Evolutionary conservation across 768 basidiomycete genomes (phyloP).

Genomic region (Macrolepiota albuminosa): DNA sequence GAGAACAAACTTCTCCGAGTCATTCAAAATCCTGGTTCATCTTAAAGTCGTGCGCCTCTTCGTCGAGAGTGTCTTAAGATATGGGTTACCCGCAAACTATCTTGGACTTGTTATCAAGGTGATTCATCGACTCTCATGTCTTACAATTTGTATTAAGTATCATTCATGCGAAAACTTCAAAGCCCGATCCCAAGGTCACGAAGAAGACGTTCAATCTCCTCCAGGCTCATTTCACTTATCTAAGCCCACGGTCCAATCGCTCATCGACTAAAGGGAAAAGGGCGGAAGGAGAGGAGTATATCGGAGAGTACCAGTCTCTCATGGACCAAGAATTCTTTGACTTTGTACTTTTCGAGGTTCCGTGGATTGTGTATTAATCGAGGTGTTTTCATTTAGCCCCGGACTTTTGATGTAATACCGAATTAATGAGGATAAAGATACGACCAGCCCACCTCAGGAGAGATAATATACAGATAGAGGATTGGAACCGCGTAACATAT

Average conservation of each 20-base stretch:
- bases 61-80: slow-evolving; percentile 92
- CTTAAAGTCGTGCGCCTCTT: slow-evolving; percentile 89
- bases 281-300: slow-evolving; percentile 57
- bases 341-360: slow-evolving; percentile 92
- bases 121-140: neutral
- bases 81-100: slow-evolving; percentile 93
- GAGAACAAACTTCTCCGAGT: slow-evolving; percentile 95
- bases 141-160: neutral
- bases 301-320: slow-evolving; percentile 87
- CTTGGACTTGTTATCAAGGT: slow-evolving; percentile 80
- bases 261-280: slow-evolving; percentile 36
- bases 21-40: slow-evolving; percentile 91
- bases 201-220: slow-evolving; percentile 75
- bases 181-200: slow-evolving; percentile 85
- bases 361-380: slow-evolving; percentile 72
- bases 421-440: slow-evolving; percentile 64
- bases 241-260: slow-evolving; percentile 62
- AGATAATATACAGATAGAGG: slow-evolving; percentile 37
- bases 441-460: slow-evolving; percentile 52
- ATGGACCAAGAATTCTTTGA: slow-evolving; percentile 96
- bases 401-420: slow-evolving; percentile 29
- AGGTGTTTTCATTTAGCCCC: slow-evolving; percentile 14
- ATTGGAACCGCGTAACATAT: slow-evolving; percentile 33
- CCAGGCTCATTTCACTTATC: slow-evolving; percentile 76
- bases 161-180: slow-evolving; percentile 2